Conservation (phyloP, 306 rosid species). For the Canavalia gladiata region DNA sequence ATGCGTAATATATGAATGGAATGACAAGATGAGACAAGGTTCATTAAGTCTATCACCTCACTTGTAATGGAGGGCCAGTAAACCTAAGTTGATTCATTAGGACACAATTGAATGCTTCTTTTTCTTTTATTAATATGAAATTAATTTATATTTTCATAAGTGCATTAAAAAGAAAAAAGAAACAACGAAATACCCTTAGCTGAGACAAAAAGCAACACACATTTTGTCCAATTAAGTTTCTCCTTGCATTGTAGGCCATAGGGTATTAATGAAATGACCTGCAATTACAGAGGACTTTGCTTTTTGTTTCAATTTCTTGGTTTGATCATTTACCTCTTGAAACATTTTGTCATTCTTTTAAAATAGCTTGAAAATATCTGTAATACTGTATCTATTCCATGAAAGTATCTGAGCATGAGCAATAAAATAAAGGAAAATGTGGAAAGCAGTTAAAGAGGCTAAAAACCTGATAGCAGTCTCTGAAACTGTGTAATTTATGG, state of each 20-base stretch:
- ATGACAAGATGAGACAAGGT: not conserved
- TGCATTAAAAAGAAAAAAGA: too few species aligned
- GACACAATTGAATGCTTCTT: not conserved
- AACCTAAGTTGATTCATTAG: not conserved
- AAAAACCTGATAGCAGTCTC: not conserved
- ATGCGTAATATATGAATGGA: not conserved
- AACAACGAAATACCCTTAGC: not conserved
- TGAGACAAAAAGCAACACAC: not conserved
- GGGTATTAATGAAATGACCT: not conserved
- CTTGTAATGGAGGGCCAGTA: not conserved
- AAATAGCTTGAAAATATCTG: not conserved
- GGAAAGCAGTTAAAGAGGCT: not conserved
- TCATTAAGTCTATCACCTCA: not conserved
- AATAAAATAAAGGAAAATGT: not conserved
- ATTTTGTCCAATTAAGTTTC: too few species aligned
- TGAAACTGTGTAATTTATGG: conserved; percentile 4
- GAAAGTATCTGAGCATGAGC: not conserved
- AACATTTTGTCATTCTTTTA: not conserved
- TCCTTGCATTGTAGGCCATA: not conserved
- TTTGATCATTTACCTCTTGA: too few species aligned
- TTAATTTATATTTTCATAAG: not conserved
- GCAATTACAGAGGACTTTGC: not conserved
- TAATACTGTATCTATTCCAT: not conserved
- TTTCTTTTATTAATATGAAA: not conserved
- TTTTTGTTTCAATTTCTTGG: not conserved